Conservation (phyloP, 2,329 filamentous ascomycete genomes). For the Penicillium sp. region DNA sequence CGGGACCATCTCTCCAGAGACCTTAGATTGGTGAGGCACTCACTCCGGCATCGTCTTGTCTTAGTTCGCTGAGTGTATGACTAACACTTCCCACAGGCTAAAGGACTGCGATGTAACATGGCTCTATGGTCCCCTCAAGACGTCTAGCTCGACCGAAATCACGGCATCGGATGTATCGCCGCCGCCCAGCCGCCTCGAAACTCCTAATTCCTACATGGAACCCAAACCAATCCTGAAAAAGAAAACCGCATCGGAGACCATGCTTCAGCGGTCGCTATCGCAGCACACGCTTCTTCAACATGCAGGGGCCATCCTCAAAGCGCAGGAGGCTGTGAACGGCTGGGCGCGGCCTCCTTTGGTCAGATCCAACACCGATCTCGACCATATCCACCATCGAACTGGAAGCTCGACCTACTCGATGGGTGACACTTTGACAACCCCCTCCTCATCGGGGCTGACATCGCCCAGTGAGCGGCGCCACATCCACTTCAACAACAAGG, state of each 20-base stretch:
- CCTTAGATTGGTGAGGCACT: constrained; percentile 75
- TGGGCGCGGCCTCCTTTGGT: constrained; percentile 54
- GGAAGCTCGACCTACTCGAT: constrained; percentile 45
- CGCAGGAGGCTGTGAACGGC: constrained; percentile 61
- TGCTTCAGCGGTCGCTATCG: constrained; percentile 83
- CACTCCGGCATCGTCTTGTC: background rate
- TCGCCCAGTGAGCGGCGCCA: constrained; percentile 66
- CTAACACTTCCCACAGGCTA: constrained; percentile 57
- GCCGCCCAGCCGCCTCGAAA: constrained; percentile 52
- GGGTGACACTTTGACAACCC: constrained; percentile 61
- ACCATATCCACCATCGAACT: constrained; percentile 57
- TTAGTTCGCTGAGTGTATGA: background rate
- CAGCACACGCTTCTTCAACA: constrained; percentile 85
- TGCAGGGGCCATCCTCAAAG: constrained; percentile 77
- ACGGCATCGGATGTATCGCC: constrained; percentile 48
- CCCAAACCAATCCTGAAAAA: constrained; percentile 95
- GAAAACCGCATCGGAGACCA: constrained; percentile 90
- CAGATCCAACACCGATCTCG: constrained; percentile 64
- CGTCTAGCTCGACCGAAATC: constrained; percentile 53
- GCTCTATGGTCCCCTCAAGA: constrained; percentile 90
- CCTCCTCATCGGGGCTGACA: constrained; percentile 64
- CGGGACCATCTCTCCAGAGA: constrained; percentile 82
- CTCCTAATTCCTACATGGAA: constrained; percentile 62
- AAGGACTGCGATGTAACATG: constrained; percentile 97
- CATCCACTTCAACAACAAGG: constrained; percentile 94